A percentile compares a stretch with the other conserved stretches of the same genome.
Conservation (phyloP, 257 asterid species). For the Ilex aquifolium region DNA sequence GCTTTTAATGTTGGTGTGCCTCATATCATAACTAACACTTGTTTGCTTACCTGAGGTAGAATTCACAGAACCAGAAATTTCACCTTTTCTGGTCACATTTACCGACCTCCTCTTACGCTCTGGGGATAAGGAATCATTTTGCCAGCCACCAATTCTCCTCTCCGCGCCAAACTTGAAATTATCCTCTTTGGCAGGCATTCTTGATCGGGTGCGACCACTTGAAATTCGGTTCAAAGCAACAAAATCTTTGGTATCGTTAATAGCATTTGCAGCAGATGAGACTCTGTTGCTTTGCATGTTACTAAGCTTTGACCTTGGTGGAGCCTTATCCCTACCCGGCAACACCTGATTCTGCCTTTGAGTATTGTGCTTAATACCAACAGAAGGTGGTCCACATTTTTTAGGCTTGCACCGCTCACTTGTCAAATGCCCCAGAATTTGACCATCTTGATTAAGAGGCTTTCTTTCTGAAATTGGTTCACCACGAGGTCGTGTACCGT, state of each 20-base stretch:
- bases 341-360: conserved; percentile 35
- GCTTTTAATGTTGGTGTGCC: conserved; percentile 18
- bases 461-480: conserved; percentile 18
- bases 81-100: conserved; percentile 35
- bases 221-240: conserved; percentile 27
- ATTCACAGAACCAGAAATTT: conserved; percentile 27
- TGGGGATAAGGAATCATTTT: conserved; percentile 31
- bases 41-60: conserved; percentile 13
- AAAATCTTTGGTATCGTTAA: conserved; percentile 26
- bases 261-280: conserved; percentile 19
- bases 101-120: conserved; percentile 54
- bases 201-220: conserved; percentile 20
- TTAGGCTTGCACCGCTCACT: conserved; percentile 23
- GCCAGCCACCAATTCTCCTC: conserved; percentile 27
- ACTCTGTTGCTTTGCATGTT: conserved; percentile 21
- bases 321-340: conserved; percentile 30
- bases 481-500: conserved; percentile 17
- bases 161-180: conserved; percentile 41
- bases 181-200: conserved; percentile 28
- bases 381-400: conserved; percentile 25
- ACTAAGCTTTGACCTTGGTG: conserved; percentile 31
- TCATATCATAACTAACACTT: conserved; percentile 14
- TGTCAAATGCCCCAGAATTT: conserved; percentile 23
- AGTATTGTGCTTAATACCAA: conserved; percentile 21
- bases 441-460: conserved; percentile 27